Base-by-base conservation (phyloP, 805 yeast species). In the Yarrowia sp. region DNA sequence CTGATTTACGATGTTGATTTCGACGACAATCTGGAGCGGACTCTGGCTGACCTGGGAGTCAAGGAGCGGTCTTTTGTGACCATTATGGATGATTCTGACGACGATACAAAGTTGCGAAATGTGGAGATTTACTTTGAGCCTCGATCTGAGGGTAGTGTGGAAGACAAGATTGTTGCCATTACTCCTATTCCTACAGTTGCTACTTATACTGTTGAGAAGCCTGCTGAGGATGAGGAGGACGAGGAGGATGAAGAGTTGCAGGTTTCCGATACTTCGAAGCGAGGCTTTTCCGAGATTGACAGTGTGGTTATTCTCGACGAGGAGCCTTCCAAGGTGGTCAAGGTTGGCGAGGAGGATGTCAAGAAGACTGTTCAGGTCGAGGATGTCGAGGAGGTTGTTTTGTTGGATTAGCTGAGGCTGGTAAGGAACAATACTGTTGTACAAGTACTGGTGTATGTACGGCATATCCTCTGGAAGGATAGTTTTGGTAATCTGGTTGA, bases 1-100 rank as follows among this genome's bases (percentile, higher is more conserved):
- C 79, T 95, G 66, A 73, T 95, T 9, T 90, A 90, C 70, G 99
- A 95, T 75, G 81, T 81, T 65, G 99, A 93, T 71, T 68, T 90
- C 73, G 96, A 90, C 58, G 98, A 92, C 71, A 87, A 93, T 71
- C 70, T 80, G 12, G 78, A 76, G 0, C 79, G 77, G 35, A 73
- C 79, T 0, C 75, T 95, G 17, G 65, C 67, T 0, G 83, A 82
- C 0, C 74, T 87, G 16, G 88, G 88, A 10, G 77, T 92, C 30
- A 69, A 68, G 6, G 76, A 78, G 58, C 95, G 93, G n/a, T 81
- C 85, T 21, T 79, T 87, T 21, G 41, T 95, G 16, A 81, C 87
- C 1, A 80, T 95, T 17, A 84, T 87, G 52, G 99, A 95, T 75
- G 97, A 93, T 63, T 87, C 85, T 43, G 87, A 85, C 68, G 82